These are phyloP conservation scores for Fusarium tuaranense DNA, from an alignment of 2,329 filamentous ascomycete genomes.

Conservation along the genomic window DNA sequence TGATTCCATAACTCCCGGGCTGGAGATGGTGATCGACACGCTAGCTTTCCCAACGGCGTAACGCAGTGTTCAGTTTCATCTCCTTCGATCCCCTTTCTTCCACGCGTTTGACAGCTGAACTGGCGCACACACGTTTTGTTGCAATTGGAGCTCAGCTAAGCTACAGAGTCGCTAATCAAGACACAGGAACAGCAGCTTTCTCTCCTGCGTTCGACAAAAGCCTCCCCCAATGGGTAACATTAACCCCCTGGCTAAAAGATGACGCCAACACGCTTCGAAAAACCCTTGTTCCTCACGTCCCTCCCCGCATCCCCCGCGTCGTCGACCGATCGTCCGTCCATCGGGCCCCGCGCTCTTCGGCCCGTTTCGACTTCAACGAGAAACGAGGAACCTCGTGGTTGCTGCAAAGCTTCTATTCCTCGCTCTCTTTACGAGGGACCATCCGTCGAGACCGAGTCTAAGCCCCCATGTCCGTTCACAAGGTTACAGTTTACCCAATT, in stretches of 20 bases:
- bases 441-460: neutral
- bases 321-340: conserved; percentile 34
- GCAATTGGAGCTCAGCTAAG: neutral
- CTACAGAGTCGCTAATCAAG: neutral
- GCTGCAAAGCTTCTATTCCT: neutral
- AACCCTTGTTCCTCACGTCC: conserved; percentile 21
- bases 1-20: neutral
- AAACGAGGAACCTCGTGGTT: conserved; percentile 10
- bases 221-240: neutral
- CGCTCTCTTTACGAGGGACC: neutral
- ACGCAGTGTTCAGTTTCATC: conserved; percentile 3
- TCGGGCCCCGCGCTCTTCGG: conserved; percentile 38
- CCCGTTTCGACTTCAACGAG: conserved; percentile 29
- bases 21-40: conserved; percentile 28
- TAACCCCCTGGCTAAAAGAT: conserved; percentile 10
- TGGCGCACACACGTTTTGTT: neutral
- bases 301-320: conserved; percentile 33
- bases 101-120: neutral
- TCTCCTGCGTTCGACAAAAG: neutral
- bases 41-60: conserved; percentile 19
- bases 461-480: conserved; percentile 6
- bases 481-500: conserved; percentile 21
- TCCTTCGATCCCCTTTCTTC: neutral
- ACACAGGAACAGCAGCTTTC: neutral
- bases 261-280: conserved; percentile 14